These are phyloP conservation scores for Fraxinus excelsior DNA, from an alignment of 257 asterid genomes.

Conservation along the genomic window DNA sequence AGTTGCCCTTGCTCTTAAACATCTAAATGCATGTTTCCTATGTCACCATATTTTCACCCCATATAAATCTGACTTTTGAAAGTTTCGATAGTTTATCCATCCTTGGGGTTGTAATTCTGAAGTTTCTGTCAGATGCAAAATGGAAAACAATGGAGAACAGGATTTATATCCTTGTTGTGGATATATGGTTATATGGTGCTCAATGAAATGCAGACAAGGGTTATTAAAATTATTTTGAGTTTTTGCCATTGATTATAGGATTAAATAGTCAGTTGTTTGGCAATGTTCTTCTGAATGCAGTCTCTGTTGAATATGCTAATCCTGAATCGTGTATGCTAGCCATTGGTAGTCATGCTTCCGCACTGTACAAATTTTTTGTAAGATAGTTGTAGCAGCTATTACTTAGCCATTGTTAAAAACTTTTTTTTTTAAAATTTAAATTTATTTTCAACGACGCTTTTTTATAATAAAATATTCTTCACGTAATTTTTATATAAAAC, in stretches of 20 bases:
- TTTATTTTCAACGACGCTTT: too few relatives aligned
- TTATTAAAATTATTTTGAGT: too few relatives aligned
- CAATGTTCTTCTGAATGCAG: too few relatives aligned
- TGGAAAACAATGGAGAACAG: not conserved
- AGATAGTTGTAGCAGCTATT: too few relatives aligned
- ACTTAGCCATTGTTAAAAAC: too few relatives aligned
- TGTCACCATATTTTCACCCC: not conserved
- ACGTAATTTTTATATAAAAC: too few relatives aligned
- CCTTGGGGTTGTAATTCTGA: not conserved
- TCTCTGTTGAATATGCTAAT: too few relatives aligned
- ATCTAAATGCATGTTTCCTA: not conserved
- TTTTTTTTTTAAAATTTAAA: too few relatives aligned
- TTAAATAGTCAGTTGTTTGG: not conserved
- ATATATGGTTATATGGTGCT: not conserved
- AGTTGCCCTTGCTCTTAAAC: slow-evolving; percentile 11
- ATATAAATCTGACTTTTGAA: not conserved
- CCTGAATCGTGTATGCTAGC: too few relatives aligned
- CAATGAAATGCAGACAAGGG: not conserved
- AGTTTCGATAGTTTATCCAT: not conserved
- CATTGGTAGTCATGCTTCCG: too few relatives aligned
- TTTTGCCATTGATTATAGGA: not conserved
- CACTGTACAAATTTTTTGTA: too few relatives aligned
- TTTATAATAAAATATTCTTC: too few relatives aligned
- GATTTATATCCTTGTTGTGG: not conserved
- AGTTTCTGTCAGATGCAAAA: not conserved